These are phyloP conservation scores for Globisporangium takayamanum DNA, from an alignment of 352 stramenopile species.

Conservation along the genomic window DNA sequence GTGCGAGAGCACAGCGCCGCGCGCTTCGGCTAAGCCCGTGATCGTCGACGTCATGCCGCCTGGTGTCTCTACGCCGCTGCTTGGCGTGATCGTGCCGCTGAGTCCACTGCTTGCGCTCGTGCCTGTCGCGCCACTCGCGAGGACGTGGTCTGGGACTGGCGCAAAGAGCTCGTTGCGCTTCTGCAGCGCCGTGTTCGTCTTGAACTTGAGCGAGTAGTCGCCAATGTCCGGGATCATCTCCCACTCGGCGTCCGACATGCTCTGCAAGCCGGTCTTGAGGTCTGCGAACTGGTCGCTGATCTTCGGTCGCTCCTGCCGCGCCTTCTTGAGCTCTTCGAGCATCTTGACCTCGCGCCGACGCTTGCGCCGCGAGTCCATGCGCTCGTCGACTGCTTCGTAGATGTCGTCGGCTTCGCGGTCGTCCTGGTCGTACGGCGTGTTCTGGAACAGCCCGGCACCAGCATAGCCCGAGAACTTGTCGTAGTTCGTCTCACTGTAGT, in stretches of 20 bases:
- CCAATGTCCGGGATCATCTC: conserved; percentile 95
- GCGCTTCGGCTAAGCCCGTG: conserved; percentile 86
- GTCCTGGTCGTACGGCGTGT: conserved; percentile 94
- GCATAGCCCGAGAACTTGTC: conserved; percentile 89
- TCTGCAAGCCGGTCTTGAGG: conserved; percentile 91
- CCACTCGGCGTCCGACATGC: conserved; percentile 93
- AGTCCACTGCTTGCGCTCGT: conserved; percentile 16
- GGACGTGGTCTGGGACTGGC: conserved; percentile 91
- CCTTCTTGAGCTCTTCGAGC: conserved; percentile 85
- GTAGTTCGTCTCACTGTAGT: conserved; percentile 91
- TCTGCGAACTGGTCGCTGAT: conserved; percentile 97
- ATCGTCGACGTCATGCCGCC: conserved; percentile 68
- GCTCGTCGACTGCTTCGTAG: conserved; percentile 94
- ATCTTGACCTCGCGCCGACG: conserved; percentile 76
- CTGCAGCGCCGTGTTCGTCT: conserved; percentile 87
- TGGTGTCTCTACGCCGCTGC: conserved; percentile 39
- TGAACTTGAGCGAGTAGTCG: conserved; percentile 93
- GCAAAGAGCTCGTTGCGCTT: conserved; percentile 93
- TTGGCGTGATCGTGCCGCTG: conserved; percentile 51
- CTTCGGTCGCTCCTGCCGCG: conserved; percentile 83
- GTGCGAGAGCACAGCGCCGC: conserved; percentile 92
- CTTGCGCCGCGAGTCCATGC: conserved; percentile 92
- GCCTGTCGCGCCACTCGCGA: conserved; percentile 52
- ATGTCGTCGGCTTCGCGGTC: conserved; percentile 96
- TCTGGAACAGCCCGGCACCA: conserved; percentile 80